phyloP scores from a whole-genome alignment of 2,329 filamentous ascomycete species.

The Clonostachys sp. region DNA sequence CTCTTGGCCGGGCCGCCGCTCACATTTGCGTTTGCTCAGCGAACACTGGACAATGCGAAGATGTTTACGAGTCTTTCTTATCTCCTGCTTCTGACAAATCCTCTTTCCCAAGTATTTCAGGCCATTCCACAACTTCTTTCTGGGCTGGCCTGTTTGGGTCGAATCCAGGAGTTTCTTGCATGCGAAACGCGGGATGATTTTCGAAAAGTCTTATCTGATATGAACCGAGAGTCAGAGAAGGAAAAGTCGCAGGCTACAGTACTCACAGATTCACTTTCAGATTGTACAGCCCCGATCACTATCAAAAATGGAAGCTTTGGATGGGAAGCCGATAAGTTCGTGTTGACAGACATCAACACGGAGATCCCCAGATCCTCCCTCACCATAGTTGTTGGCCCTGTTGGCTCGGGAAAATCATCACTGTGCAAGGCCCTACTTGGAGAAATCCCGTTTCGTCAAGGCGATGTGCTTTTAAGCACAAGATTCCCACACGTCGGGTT shows the following conservation, averaged over 20 bases:
- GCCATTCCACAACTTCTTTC: slow-evolving; percentile 2
- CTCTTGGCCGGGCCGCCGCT: slow-evolving; percentile 18
- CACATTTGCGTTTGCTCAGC: slow-evolving; percentile 11
- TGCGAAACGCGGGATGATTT: background rate
- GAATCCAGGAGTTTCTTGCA: slow-evolving; percentile 3
- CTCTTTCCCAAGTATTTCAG: background rate
- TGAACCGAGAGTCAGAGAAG: no score
- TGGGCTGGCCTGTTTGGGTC: slow-evolving; percentile 1
- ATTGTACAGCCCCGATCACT: background rate
- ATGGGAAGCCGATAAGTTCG: slow-evolving; percentile 11
- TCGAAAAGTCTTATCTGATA: background rate
- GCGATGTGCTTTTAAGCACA: slow-evolving; percentile 4
- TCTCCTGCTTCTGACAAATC: background rate
- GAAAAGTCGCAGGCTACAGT: no score
- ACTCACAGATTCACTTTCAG: no score
- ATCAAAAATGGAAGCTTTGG: slow-evolving; percentile 10
- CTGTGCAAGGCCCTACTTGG: slow-evolving; percentile 26
- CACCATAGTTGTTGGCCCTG: slow-evolving; percentile 28
- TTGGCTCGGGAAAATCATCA: slow-evolving; percentile 28
- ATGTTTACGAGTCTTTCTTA: slow-evolving; percentile 1
- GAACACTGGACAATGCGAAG: slow-evolving; percentile 6
- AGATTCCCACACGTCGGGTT: slow-evolving; percentile 14
- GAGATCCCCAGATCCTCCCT: slow-evolving; percentile 10
- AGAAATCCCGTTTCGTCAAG: slow-evolving; percentile 12
- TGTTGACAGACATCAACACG: slow-evolving; percentile 11